These are phyloP conservation scores for Apophysomyces elegans DNA, from an alignment of 371 early-diverging fungal species.

Conservation along the genomic window DNA sequence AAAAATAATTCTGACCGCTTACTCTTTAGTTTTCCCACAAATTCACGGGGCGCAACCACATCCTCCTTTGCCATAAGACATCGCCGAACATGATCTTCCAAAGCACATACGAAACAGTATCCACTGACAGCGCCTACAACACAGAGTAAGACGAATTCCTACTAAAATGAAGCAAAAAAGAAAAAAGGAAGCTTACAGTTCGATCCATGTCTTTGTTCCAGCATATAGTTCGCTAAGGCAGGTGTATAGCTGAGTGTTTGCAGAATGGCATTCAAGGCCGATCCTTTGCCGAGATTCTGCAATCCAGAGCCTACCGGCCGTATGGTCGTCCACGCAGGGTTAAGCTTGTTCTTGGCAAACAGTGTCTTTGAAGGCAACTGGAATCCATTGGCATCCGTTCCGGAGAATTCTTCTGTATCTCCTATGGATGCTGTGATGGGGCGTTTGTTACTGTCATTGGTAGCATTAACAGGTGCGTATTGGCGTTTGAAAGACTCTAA, in stretches of 20 bases:
- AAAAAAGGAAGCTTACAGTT: conserved; percentile 47
- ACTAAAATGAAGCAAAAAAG: too few relatives aligned
- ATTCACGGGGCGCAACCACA: conserved; percentile 62
- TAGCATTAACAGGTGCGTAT: conserved; percentile 46
- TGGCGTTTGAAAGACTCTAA: conserved; percentile 47
- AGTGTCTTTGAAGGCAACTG: conserved; percentile 65
- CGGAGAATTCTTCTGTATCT: background rate
- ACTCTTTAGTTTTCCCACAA: conserved; percentile 76
- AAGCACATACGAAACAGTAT: conserved; percentile 70
- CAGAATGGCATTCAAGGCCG: conserved; percentile 90
- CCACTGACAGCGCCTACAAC: conserved; percentile 58
- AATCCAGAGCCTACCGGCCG: conserved; percentile 80
- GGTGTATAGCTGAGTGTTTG: conserved; percentile 91
- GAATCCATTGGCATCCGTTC: conserved; percentile 63
- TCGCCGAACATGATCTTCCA: conserved; percentile 62
- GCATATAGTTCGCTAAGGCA: conserved; percentile 77
- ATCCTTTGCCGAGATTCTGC: conserved; percentile 90
- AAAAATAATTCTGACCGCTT: conserved; percentile 20
- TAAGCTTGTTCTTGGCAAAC: conserved; percentile 59
- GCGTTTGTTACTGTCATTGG: conserved; percentile 9
- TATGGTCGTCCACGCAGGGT: conserved; percentile 63
- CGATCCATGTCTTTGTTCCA: conserved; percentile 62
- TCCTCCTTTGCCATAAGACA: conserved; percentile 44
- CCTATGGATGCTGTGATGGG: background rate
- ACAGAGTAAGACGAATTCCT: background rate